Base-by-base conservation (phyloP, 345 rosid genomes). In the Nephelium lappaceum region DNA sequence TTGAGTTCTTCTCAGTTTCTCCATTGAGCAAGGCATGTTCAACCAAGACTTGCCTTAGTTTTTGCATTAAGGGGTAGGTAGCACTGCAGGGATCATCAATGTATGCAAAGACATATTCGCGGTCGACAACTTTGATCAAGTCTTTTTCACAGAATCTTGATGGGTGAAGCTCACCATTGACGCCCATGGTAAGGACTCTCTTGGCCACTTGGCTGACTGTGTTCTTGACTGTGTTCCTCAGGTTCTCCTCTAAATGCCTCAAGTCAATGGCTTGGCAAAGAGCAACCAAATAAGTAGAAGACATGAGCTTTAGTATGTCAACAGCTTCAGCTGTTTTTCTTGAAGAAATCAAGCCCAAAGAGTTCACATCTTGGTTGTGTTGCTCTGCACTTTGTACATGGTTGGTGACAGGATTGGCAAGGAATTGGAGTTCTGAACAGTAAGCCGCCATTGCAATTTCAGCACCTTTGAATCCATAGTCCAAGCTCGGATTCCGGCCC, bases 391-490 rank as follows among this genome's bases (percentile, higher is more conserved):
- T 91, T 71, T 91, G 88, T 41, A 93, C 97, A 72, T 93, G 97
- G 74, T 79, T 93, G 14, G 97, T 93, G 47, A 93, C 95, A 2
- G 93, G 95, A 76, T 93, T 93, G 0, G 91, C 95, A 0, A 93
- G 84, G 80, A 78, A 91, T 63, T 93, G 95, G 49, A 92, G 90
- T 84, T 92, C 97, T 0, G 93, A 92, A 69, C 97, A 91, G 67
- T 92, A 92, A 0, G 97, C 84, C 68, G 97, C 97, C 97, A 92
- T 92, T 1, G 97, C 93, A 6, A 92, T 92, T 82, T 93, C 95
- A 0, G 95, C 95, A 10, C 97, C 95, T 65, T 91, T 93, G 86
- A 93, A 91, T 18, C 95, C 93, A 5, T 93, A 93, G 64, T 93
- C 97, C 78, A 91, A 74, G 81, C 97, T 93, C 0, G 97, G 97